These are phyloP conservation scores for Xylaria arbuscula DNA, from an alignment of 2,329 filamentous ascomycete genomes.

Conservation along the genomic window DNA sequence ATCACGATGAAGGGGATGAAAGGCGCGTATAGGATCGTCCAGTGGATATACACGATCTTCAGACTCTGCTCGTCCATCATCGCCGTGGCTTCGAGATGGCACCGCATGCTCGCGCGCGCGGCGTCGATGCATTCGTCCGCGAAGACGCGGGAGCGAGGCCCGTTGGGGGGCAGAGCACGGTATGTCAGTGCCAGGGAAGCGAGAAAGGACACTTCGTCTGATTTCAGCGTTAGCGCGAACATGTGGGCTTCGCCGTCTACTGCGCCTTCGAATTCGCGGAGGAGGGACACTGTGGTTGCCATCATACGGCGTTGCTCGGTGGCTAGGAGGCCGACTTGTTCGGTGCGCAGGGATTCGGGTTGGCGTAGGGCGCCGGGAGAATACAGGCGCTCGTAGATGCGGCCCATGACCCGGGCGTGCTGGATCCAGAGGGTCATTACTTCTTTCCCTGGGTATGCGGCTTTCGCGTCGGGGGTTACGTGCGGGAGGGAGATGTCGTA, in stretches of 20 bases:
- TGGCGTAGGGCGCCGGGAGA: conserved; percentile 55
- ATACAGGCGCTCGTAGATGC: conserved; percentile 67
- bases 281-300: conserved; percentile 44
- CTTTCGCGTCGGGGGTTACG: conserved; percentile 50
- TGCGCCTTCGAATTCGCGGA: conserved; percentile 40
- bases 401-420: conserved; percentile 65
- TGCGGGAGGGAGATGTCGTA: conserved; percentile 63
- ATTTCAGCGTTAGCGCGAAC: conserved; percentile 52
- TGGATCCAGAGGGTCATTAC: conserved; percentile 62
- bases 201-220: conserved; percentile 57
- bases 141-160: conserved; percentile 51
- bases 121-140: conserved; percentile 56
- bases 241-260: conserved; percentile 45
- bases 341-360: conserved; percentile 49
- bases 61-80: conserved; percentile 53
- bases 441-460: conserved; percentile 48
- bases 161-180: conserved; percentile 53
- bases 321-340: conserved; percentile 50
- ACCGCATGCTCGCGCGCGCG: conserved; percentile 55
- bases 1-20: conserved; percentile 66
- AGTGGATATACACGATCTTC: conserved; percentile 58
- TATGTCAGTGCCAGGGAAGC: conserved; percentile 57
- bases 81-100: conserved; percentile 56
- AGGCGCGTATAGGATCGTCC: conserved; percentile 61
- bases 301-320: conserved; percentile 51